Evolutionary conservation across 1,284 basidiomycete genomes (phyloP).

Genomic region (Acaromyces ingoldii): DNA sequence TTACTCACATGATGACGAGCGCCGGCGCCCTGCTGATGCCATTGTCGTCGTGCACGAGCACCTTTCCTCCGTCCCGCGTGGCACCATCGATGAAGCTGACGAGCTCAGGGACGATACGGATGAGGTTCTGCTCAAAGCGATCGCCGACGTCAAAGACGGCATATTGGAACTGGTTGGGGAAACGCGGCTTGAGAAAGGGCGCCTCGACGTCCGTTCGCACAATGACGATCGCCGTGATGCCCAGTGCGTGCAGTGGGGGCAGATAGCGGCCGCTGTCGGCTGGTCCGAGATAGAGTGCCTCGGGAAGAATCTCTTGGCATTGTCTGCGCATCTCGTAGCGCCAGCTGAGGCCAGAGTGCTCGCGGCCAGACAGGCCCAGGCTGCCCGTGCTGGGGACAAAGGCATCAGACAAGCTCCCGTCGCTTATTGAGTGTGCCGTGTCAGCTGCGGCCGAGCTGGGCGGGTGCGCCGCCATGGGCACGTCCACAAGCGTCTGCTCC

Average conservation of each 20-base stretch:
- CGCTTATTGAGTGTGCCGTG: too few relatives aligned
- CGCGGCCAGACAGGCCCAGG: too few relatives aligned
- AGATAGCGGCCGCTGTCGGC: neutral
- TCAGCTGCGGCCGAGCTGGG: too few relatives aligned
- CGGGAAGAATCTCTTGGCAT: neutral
- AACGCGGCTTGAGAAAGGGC: constrained; percentile 3
- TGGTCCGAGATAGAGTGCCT: constrained; percentile 3
- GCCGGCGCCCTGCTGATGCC: constrained; percentile 10
- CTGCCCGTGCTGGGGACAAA: too few relatives aligned
- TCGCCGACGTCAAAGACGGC: constrained; percentile 11
- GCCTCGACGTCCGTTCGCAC: neutral
- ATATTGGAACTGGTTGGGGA: constrained; percentile 7
- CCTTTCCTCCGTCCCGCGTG: neutral
- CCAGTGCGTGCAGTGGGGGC: neutral
- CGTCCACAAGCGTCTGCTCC: too few relatives aligned
- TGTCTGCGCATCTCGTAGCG: neutral
- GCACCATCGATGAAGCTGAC: constrained; percentile 2
- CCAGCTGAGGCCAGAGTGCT: too few relatives aligned
- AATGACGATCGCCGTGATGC: constrained; percentile 2
- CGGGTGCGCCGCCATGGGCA: too few relatives aligned
- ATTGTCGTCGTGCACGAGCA: constrained; percentile 10
- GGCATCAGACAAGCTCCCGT: too few relatives aligned
- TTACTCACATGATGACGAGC: constrained; percentile 9
- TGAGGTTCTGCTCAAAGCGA: constrained; percentile 15
- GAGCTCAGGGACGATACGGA: constrained; percentile 13